A percentile compares a stretch with the other conserved stretches of the same genome.
Evolutionary conservation across 2,329 filamentous ascomycete species (phyloP).

Genomic region (Pseudovirgaria hyperparasitica): DNA sequence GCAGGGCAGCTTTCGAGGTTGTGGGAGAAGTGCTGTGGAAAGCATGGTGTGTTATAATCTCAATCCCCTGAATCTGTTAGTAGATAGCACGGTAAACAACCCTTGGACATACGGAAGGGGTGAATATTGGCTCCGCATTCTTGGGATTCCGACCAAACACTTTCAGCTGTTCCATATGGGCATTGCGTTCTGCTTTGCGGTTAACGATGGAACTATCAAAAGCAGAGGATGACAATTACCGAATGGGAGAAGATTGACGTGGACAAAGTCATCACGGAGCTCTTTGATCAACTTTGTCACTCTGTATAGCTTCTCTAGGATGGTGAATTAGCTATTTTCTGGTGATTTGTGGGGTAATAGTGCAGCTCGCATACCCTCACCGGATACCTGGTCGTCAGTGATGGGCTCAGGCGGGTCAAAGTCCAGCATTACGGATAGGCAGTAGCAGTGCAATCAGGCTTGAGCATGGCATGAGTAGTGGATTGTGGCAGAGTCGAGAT

Average conservation of each 20-base stretch:
- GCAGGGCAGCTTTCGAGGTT: conserved; percentile 2
- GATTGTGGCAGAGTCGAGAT: too few species aligned
- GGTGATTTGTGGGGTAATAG: not conserved
- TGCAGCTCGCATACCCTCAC: conserved; percentile 1
- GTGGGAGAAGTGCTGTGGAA: conserved; percentile 4
- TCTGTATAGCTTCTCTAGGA: conserved; percentile 2
- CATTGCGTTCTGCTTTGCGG: conserved; percentile 2
- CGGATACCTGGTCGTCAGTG: conserved; percentile 3
- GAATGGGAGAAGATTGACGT: conserved; percentile 2
- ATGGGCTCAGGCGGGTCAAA: conserved; percentile 1
- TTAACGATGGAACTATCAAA: not conserved
- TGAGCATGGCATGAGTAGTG: too few species aligned
- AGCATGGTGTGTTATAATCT: conserved; percentile 2
- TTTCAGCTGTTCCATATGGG: conserved; percentile 4
- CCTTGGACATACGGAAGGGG: not conserved
- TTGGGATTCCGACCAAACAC: conserved; percentile 3
- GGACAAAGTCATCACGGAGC: conserved; percentile 2
- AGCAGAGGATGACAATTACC: not conserved
- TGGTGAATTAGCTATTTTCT: not conserved
- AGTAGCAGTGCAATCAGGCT: too few species aligned
- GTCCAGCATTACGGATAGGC: too few species aligned
- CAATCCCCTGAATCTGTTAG: conserved; percentile 2
- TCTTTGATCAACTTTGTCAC: conserved; percentile 2
- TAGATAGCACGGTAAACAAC: not conserved
- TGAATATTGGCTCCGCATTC: conserved; percentile 4